Evolutionary conservation across 441 rosid genomes (phyloP).

Genomic region (Dalechampia spathulata): DNA sequence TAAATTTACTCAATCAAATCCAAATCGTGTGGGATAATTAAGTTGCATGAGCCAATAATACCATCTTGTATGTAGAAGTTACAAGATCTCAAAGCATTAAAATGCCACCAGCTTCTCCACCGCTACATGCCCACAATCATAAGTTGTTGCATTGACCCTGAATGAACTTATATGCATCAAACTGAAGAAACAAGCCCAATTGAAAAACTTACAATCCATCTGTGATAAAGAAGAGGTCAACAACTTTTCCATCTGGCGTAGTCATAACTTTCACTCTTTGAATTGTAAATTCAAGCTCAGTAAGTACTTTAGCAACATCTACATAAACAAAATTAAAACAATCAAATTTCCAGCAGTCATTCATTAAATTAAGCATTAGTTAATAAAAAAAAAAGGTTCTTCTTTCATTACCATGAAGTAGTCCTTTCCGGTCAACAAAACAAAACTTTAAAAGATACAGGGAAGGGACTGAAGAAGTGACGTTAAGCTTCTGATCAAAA

Average conservation of each 20-base stretch:
- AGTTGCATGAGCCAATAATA: no score
- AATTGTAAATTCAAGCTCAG: slow-evolving; percentile 82
- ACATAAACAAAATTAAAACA: slow-evolving; percentile 17
- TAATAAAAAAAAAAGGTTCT: not conserved
- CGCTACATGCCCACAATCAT: no score
- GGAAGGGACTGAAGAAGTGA: slow-evolving; percentile 23
- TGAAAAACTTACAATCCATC: slow-evolving; percentile 60
- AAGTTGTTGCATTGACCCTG: no score
- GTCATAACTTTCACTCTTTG: slow-evolving; percentile 86
- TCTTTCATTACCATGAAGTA: slow-evolving; percentile 57
- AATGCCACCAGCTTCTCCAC: no score
- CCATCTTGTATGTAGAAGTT: no score
- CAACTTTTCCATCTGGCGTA: slow-evolving; percentile 72
- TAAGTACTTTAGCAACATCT: slow-evolving; percentile 76
- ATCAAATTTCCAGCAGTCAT: no score
- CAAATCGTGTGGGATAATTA: no score
- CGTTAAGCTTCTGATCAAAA: slow-evolving; percentile 28
- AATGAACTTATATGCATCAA: no score
- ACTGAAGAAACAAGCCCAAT: not conserved
- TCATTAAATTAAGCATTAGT: no score
- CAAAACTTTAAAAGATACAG: slow-evolving; percentile 68
- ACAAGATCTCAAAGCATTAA: no score
- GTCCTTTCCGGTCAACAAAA: slow-evolving; percentile 51
- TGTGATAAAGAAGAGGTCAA: slow-evolving; percentile 76
- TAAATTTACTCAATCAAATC: no score